Evolutionary conservation across 768 basidiomycete genomes (phyloP).

Genomic region (Serendipita sp.): DNA sequence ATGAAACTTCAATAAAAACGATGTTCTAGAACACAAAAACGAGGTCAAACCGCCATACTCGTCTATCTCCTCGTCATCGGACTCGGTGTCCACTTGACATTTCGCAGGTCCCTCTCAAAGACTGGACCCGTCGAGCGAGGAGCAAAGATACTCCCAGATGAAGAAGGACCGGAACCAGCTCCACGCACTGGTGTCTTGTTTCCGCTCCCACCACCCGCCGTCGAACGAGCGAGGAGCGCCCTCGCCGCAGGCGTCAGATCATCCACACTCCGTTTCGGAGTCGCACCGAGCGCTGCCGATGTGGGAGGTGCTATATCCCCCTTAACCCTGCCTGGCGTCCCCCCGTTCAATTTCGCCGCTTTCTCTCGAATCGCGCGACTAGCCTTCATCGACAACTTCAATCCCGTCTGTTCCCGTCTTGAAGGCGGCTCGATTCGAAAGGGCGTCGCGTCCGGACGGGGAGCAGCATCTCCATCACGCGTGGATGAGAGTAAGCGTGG

Average conservation of each 20-base stretch:
- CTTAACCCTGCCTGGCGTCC: conserved; percentile 16
- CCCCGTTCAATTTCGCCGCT: conserved; percentile 40
- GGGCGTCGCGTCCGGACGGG: conserved; percentile 33
- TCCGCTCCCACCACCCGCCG: conserved; percentile 29
- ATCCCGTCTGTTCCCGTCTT: conserved; percentile 67
- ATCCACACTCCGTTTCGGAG: conserved; percentile 57
- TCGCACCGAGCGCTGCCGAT: no score
- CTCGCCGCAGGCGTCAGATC: conserved; percentile 76
- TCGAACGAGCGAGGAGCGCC: conserved; percentile 56
- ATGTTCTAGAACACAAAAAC: no score
- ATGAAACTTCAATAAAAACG: no score
- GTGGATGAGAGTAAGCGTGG: conserved; percentile 67
- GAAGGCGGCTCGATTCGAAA: conserved; percentile 69
- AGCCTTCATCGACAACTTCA: conserved; percentile 67
- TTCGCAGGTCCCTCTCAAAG: neutral
- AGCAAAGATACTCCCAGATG: neutral
- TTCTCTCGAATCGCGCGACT: conserved; percentile 66
- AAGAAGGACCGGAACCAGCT: neutral
- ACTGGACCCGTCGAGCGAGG: neutral
- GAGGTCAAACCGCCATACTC: no score
- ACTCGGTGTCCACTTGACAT: conserved; percentile 3
- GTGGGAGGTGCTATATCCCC: conserved; percentile 69
- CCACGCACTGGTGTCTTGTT: neutral
- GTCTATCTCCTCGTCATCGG: neutral
- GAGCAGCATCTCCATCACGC: conserved; percentile 32